These are phyloP conservation scores for Trametes cubensis DNA, from an alignment of 768 basidiomycete species.

Conservation along the genomic window DNA sequence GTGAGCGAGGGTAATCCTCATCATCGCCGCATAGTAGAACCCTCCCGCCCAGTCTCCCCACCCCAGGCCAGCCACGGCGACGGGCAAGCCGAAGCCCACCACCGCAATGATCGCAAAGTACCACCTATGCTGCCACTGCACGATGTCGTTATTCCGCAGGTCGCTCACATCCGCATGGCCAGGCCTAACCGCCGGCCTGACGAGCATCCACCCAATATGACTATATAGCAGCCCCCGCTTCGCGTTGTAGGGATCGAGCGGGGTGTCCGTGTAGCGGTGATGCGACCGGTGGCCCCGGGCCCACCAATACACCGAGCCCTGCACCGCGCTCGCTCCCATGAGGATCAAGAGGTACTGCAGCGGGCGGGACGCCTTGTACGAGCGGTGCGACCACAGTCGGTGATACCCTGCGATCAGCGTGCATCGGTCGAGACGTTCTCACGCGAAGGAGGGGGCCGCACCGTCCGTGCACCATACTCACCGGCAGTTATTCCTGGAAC, in stretches of 20 bases:
- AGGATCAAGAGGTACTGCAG: conserved; percentile 51
- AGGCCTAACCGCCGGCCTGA: conserved; percentile 50
- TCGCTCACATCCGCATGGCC: conserved; percentile 55
- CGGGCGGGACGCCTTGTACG: conserved; percentile 51
- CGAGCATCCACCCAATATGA: conserved; percentile 56
- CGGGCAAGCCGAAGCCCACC: conserved; percentile 51
- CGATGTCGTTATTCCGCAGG: conserved; percentile 47
- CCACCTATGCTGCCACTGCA: conserved; percentile 55
- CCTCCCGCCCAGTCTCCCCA: conserved; percentile 62
- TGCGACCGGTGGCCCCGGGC: conserved; percentile 56
- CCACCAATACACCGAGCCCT: conserved; percentile 64
- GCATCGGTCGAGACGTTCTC: background rate
- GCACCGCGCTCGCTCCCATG: conserved; percentile 51
- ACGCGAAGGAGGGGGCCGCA: background rate
- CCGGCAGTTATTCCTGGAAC: conserved; percentile 23
- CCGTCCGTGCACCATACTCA: conserved; percentile 54
- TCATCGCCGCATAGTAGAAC: conserved; percentile 52
- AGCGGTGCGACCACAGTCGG: conserved; percentile 57
- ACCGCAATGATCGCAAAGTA: conserved; percentile 47
- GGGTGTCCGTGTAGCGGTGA: conserved; percentile 57
- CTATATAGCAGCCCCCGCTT: conserved; percentile 53
- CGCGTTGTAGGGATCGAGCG: conserved; percentile 59
- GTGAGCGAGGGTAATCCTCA: conserved; percentile 52
- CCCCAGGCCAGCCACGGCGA: conserved; percentile 48
- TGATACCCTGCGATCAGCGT: conserved; percentile 46